Evolutionary conservation across 495 filamentous ascomycete genomes (phyloP), one percentile per base, ranked within the genome.

Genomic region (Hyaloscypha hepaticicola): DNA sequence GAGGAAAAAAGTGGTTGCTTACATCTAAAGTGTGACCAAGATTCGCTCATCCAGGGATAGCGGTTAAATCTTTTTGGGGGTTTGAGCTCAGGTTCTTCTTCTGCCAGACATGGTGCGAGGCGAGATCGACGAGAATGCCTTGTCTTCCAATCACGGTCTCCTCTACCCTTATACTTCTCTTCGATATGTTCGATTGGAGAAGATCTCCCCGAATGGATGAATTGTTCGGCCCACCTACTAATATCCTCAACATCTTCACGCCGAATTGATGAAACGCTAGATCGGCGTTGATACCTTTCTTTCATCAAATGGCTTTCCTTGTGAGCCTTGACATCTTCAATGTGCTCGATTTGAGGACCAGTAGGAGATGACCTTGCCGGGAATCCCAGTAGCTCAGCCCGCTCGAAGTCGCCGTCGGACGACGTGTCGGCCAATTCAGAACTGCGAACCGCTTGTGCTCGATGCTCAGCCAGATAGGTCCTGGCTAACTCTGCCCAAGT

Each of bases 401-500:
- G n/a, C n/a, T n/a, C n/a, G n/a, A n/a, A n/a, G n/a, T n/a, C n/a
- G n/a, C n/a, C n/a, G n/a, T n/a, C n/a, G n/a, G n/a, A n/a, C n/a
- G n/a, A n/a, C n/a, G n/a, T n/a, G n/a, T 45, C 38, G 9, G 0
- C 38, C 38, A n/a, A n/a, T n/a, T 3, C 38, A 14, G 38, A 45
- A 3, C 38, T 19, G 14, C 12, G 38, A 16, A 14, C 9, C 14
- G 1, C 19, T 45, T 45, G 6, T 45, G 38, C 38, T 45, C n/a
- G 25, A 26, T 27, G 25, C 5, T 24, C n/a, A 26, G 50, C 50
- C 9, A 49, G 22, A 22, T 29, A 31, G 14, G 12, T n/a, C n/a
- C 55, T 24, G n/a, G 26, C 55, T 21, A 57, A 9, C 38, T 60
- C 7, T 28, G 45, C 14, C 58, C 58, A 60, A 9, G 58, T 45